Evolutionary conservation across 768 basidiomycete species (phyloP).

Genomic region (Daedaleopsis sinensis): DNA sequence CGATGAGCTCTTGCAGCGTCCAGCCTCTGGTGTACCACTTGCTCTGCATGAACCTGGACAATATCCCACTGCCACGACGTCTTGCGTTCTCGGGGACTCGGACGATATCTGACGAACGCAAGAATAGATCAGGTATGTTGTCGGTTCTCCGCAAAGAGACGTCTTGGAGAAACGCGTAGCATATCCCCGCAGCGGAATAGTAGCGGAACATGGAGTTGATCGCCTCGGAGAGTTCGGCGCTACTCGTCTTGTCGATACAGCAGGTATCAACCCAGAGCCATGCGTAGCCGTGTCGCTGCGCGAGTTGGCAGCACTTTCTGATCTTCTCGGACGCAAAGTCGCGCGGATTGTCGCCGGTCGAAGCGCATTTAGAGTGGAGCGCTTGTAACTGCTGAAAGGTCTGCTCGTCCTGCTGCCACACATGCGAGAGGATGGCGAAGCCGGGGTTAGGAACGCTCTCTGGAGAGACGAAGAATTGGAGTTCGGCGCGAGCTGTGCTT

Average conservation of each 20-base stretch:
- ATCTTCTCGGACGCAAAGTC: neutral
- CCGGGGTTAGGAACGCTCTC: neutral
- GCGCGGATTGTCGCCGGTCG: neutral
- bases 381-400: neutral
- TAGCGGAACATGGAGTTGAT: slow-evolving; percentile 1
- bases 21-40: neutral
- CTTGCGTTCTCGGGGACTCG: too few species aligned
- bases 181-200: neutral
- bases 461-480: neutral
- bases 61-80: neutral
- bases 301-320: neutral
- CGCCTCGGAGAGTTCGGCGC: neutral
- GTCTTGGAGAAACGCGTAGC: neutral
- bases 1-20: slow-evolving; percentile 1
- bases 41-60: neutral
- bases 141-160: neutral
- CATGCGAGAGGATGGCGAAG: slow-evolving; percentile 8
- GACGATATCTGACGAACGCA: too few species aligned
- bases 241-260: neutral
- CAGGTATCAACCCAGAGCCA: slow-evolving; percentile 3
- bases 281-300: neutral
- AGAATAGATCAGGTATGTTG: neutral
- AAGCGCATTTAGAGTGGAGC: neutral
- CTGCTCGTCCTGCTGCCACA: neutral
- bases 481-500: too few species aligned